Evolutionary conservation across 495 filamentous ascomycete species (phyloP).

Genomic region (Aspergillus coremiiformis): DNA sequence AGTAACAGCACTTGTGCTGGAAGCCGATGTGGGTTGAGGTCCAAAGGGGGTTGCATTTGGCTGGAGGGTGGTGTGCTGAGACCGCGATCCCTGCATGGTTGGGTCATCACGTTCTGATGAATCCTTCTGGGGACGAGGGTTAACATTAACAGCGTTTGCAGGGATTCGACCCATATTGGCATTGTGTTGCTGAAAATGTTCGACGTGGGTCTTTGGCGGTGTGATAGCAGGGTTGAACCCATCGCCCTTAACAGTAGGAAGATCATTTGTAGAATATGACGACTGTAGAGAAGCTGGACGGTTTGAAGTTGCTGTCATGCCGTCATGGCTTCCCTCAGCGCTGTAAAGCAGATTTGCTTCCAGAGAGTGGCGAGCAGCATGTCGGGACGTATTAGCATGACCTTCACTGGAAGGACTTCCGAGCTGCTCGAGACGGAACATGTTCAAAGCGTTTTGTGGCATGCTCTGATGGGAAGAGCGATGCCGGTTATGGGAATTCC

Average conservation of each 20-base stretch:
- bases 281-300: slow-evolving; percentile 52
- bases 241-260: slow-evolving; percentile 74
- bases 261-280: slow-evolving; percentile 84
- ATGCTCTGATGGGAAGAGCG: slow-evolving; percentile 74
- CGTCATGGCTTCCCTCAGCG: slow-evolving; percentile 23
- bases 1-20: slow-evolving; percentile 16
- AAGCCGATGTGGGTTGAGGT: slow-evolving; percentile 29
- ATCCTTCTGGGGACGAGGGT: slow-evolving; percentile 60
- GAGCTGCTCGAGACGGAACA: slow-evolving; percentile 31
- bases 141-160: slow-evolving; percentile 47
- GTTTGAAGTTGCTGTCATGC: slow-evolving; percentile 18
- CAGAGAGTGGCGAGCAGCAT: slow-evolving; percentile 46
- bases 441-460: slow-evolving; percentile 51
- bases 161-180: slow-evolving; percentile 73
- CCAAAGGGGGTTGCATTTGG: slow-evolving; percentile 66
- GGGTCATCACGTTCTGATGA: slow-evolving; percentile 43
- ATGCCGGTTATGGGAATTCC: slow-evolving; percentile 63
- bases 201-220: slow-evolving; percentile 54
- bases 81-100: slow-evolving; percentile 32
- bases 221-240: slow-evolving; percentile 45
- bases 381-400: slow-evolving; percentile 20
- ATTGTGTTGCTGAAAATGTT: slow-evolving; percentile 80
- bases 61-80: slow-evolving; percentile 65
- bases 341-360: slow-evolving; percentile 42
- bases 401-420: slow-evolving; percentile 18